These are phyloP conservation scores for Colletotrichum cuscutae DNA, from an alignment of 2,329 filamentous ascomycete species.

Conservation along the genomic window DNA sequence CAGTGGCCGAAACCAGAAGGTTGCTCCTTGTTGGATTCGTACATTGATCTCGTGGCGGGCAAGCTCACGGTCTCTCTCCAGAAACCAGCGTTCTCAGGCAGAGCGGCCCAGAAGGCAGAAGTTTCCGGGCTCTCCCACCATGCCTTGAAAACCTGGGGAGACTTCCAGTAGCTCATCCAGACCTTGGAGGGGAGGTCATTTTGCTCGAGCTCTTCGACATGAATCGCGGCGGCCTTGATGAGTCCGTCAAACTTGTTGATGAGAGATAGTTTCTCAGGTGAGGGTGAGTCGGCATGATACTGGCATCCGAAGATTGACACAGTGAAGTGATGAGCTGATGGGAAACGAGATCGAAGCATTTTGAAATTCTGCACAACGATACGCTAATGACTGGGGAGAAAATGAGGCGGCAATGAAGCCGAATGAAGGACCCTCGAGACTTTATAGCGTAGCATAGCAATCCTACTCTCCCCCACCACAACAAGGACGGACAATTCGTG, in stretches of 20 bases:
- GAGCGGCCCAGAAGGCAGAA: conserved; percentile 14
- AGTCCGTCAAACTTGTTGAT: conserved; percentile 23
- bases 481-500: not conserved
- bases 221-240: conserved; percentile 25
- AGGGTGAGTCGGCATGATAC: conserved; percentile 29
- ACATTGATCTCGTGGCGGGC: conserved; percentile 23
- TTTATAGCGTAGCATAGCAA: not conserved
- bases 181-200: conserved; percentile 31
- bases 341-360: conserved; percentile 32
- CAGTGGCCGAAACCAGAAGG: conserved; percentile 29
- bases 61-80: conserved; percentile 31
- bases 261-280: conserved; percentile 19
- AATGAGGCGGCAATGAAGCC: not conserved
- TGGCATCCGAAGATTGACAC: conserved; percentile 30
- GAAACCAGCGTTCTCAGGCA: conserved; percentile 21
- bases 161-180: conserved; percentile 33
- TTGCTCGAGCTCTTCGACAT: conserved; percentile 32
- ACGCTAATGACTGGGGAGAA: not conserved
- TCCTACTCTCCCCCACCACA: not conserved
- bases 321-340: conserved; percentile 30
- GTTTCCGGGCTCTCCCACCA: conserved; percentile 29
- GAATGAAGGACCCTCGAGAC: not conserved
- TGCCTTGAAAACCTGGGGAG: conserved; percentile 25
- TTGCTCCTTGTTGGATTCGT: conserved; percentile 26
- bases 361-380: not conserved